Evolutionary conservation across 2,329 filamentous ascomycete genomes (phyloP), one percentile per base, ranked within the genome.

Genomic region (Cercospora sojina): DNA sequence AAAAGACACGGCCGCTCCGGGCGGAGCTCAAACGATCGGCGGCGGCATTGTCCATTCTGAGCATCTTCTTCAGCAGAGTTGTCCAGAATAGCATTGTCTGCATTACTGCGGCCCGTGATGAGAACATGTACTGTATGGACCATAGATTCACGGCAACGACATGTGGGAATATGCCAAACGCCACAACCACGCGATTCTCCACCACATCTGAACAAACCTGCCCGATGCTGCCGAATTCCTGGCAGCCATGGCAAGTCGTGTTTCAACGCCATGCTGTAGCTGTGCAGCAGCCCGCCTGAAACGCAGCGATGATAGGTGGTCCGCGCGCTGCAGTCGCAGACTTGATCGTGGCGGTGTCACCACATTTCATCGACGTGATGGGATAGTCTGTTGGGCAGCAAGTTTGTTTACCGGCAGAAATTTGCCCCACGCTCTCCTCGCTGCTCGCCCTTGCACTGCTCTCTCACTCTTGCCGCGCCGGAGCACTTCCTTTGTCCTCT

Each of bases 221-320:
- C 20, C 43, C 12, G 43, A 49, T 23, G 43, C 43, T 20, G 43
- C 43, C 43, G 43, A 23, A 49, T 49, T 49, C 18, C 43, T 49
- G 43, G 43, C 43, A 49, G 23, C 43, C 29, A 57, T 38, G 64
- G 64, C 64, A 51, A 29, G 53, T 55, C 57, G 43, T 62, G 64
- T 62, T 66, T 66, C 53, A 62, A 56, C 32, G 49, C 47, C 31
- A 55, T 62, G 60, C 32, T 62, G 60, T 61, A 61, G 58, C 58
- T 60, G 58, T 47, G 38, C 35, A 51, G 43, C 59, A 62, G 47
- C 38, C 49, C n/a, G 25, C 23, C 59, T 41, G 32, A 51, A 49
- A 27, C 23, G 35, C 32, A 20, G 20, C 20, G 57, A 18, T 35
- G 29, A 31, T 13, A 38, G 18, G 57, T 20, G 57, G 35, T 59